These are phyloP conservation scores for Beauveria scarabaeidicola DNA, from an alignment of 2,329 filamentous ascomycete species.

Conservation along the genomic window DNA sequence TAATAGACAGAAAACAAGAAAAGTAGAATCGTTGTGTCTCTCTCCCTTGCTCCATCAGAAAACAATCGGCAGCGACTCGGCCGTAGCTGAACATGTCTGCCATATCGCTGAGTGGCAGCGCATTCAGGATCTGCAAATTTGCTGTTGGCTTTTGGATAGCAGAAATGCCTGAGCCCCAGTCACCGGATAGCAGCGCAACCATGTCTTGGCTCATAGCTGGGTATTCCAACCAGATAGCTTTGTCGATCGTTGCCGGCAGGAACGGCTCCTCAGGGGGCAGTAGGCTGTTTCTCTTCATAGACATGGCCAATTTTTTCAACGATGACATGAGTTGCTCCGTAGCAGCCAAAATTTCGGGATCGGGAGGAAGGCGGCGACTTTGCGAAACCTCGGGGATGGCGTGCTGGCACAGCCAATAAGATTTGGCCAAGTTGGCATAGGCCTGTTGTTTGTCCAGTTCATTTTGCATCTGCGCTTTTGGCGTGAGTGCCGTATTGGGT, in stretches of 20 bases:
- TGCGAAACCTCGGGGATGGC: conserved; percentile 41
- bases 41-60: conserved; percentile 63
- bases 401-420: conserved; percentile 67
- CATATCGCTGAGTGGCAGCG: conserved; percentile 71
- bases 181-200: conserved; percentile 59
- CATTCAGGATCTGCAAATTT: conserved; percentile 51
- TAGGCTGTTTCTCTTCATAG: conserved; percentile 77
- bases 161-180: conserved; percentile 40
- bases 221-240: conserved; percentile 73
- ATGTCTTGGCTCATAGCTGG: conserved; percentile 65
- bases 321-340: conserved; percentile 52
- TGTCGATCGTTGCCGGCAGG: conserved; percentile 71
- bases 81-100: conserved; percentile 68
- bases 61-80: conserved; percentile 65
- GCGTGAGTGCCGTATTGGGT: conserved; percentile 34
- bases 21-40: conserved; percentile 61
- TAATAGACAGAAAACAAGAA: conserved; percentile 66
- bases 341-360: conserved; percentile 42
- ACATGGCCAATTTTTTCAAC: conserved; percentile 65
- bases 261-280: conserved; percentile 61
- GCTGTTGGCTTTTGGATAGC: conserved; percentile 38
- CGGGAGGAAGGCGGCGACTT: conserved; percentile 32
- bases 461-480: conserved; percentile 45
- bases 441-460: conserved; percentile 61
- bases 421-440: conserved; percentile 77